A percentile compares a stretch with the other conserved stretches of the same genome.
These are phyloP conservation scores for Irpex lacteus DNA, from an alignment of 1,284 basidiomycete genomes.

Conservation along the genomic window DNA sequence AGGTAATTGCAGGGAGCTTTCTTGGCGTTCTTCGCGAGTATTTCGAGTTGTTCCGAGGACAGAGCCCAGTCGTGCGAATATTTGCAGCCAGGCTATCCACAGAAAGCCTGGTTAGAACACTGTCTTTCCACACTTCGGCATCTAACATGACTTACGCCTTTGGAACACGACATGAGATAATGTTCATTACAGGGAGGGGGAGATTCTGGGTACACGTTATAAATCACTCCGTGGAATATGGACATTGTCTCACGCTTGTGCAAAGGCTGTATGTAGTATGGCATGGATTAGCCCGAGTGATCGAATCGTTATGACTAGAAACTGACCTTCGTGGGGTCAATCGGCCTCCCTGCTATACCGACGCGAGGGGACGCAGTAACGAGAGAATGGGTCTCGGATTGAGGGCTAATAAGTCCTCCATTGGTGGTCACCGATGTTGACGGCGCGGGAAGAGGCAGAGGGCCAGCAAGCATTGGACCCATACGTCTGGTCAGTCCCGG, in stretches of 20 bases:
- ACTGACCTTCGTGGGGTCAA: constrained; percentile 31
- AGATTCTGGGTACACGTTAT: constrained; percentile 40
- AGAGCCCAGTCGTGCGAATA: constrained; percentile 77
- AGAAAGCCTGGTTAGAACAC: constrained; percentile 7
- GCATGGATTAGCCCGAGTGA: background rate
- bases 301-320: background rate
- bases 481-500: constrained; percentile 36
- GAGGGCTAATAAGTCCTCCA: constrained; percentile 32
- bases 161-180: constrained; percentile 76
- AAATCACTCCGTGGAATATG: background rate
- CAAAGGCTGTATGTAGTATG: constrained; percentile 27
- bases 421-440: constrained; percentile 25
- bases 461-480: constrained; percentile 28
- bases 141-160: constrained; percentile 50
- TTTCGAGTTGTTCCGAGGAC: constrained; percentile 63
- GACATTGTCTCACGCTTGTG: constrained; percentile 32
- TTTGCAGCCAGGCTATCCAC: constrained; percentile 62
- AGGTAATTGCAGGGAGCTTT: constrained; percentile 80
- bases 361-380: constrained; percentile 16
- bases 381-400: constrained; percentile 28
- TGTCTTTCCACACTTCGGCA: background rate
- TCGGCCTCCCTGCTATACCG: constrained; percentile 20
- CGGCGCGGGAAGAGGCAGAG: constrained; percentile 19
- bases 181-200: constrained; percentile 81
- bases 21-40: constrained; percentile 68